Evolutionary conservation across 306 rosid genomes (phyloP).

Genomic region (Biancaea sappan): DNA sequence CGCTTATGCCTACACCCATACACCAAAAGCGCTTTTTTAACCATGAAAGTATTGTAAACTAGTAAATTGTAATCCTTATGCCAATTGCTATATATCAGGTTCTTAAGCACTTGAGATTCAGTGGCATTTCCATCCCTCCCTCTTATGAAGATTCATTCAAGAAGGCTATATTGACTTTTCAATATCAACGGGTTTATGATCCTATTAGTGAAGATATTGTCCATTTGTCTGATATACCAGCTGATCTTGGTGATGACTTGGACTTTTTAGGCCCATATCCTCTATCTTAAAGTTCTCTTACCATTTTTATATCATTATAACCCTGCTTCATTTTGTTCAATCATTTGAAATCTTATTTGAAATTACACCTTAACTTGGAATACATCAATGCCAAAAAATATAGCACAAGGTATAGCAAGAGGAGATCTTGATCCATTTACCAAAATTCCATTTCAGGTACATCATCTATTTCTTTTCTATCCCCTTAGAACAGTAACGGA

Average conservation of each 20-base stretch:
- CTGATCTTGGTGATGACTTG: constrained; percentile 54
- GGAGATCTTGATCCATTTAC: constrained; percentile 92
- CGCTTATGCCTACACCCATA: constrained; percentile 11
- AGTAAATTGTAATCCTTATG: constrained; percentile 23
- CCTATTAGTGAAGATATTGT: constrained; percentile 67
- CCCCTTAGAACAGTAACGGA: neutral
- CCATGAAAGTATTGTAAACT: constrained; percentile 19
- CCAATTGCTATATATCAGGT: constrained; percentile 56
- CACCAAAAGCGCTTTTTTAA: neutral
- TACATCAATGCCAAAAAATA: constrained; percentile 67
- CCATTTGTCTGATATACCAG: constrained; percentile 59
- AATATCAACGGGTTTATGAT: constrained; percentile 82
- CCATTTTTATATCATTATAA: constrained; percentile 5
- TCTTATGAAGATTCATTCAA: constrained; percentile 83
- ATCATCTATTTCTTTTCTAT: constrained; percentile 14
- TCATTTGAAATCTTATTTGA: constrained; percentile 26
- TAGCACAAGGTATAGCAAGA: constrained; percentile 86
- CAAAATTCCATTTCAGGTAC: constrained; percentile 77
- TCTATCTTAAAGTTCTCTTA: constrained; percentile 31
- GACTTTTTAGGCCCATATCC: constrained; percentile 99
- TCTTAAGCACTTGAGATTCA: constrained; percentile 81
- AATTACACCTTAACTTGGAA: constrained; percentile 58
- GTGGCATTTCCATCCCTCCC: constrained; percentile 75
- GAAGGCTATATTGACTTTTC: constrained; percentile 87
- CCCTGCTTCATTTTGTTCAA: constrained; percentile 31